Evolutionary conservation across 2,329 filamentous ascomycete genomes (phyloP).

Genomic region (Paraphoma chrysanthemicola): DNA sequence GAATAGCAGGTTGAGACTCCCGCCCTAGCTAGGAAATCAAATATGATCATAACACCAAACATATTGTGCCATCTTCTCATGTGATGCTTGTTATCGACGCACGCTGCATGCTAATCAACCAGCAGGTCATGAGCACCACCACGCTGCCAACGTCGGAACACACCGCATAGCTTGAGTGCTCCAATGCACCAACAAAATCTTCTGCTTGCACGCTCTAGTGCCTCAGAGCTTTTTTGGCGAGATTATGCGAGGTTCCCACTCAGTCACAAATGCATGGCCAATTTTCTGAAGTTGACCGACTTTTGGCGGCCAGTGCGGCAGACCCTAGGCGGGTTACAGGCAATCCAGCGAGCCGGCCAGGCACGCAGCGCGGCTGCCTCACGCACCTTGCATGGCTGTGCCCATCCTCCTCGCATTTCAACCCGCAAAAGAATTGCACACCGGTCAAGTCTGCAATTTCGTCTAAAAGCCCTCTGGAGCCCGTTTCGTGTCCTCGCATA

Average conservation of each 20-base stretch:
- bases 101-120: conserved; percentile 23
- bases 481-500: conserved; percentile 7
- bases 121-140: conserved; percentile 15
- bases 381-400: conserved; percentile 15
- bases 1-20: conserved; percentile 32
- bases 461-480: not conserved
- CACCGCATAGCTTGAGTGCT: not conserved
- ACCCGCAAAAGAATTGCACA: conserved; percentile 17
- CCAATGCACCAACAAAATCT: conserved; percentile 1
- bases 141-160: not conserved
- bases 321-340: conserved; percentile 9
- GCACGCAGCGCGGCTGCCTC: not conserved
- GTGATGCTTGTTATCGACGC: conserved; percentile 24
- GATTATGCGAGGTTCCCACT: conserved; percentile 1
- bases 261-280: conserved; percentile 6
- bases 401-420: conserved; percentile 19
- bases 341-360: conserved; percentile 2
- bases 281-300: conserved; percentile 21
- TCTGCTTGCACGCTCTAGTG: not conserved
- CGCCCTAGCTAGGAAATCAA: conserved; percentile 32
- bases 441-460: conserved; percentile 19
- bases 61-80: conserved; percentile 15
- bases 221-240: not conserved
- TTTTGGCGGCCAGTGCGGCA: conserved; percentile 23
- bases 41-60: conserved; percentile 25